Percentiles rank a stretch among this genome's conserved stretches.
Conservation (phyloP, 495 filamentous ascomycete genomes). For the Hamigera avellanea region DNA sequence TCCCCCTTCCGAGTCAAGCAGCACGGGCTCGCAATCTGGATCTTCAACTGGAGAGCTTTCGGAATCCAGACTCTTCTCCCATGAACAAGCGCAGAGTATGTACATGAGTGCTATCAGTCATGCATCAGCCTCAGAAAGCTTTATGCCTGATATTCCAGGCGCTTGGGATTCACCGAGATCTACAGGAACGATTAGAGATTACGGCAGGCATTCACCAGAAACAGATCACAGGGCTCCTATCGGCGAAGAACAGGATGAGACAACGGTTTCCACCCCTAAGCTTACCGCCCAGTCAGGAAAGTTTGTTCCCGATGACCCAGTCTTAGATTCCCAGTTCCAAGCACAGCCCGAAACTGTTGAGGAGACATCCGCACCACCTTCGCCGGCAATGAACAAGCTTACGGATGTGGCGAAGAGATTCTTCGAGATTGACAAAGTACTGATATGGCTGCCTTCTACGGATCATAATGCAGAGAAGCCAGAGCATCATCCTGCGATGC, state of each 20-base stretch:
- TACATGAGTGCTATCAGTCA: constrained; percentile 72
- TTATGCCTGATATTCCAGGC: constrained; percentile 44
- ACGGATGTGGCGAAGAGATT: constrained; percentile 23
- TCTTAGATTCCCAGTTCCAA: no score
- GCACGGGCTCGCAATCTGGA: constrained; percentile 10
- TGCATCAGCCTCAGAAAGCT: constrained; percentile 17
- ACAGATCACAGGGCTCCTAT: no score
- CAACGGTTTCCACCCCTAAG: constrained; percentile 17
- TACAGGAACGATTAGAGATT: background rate
- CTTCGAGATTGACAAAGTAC: constrained; percentile 22
- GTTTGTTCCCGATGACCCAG: background rate
- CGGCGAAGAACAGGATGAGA: constrained; percentile 8
- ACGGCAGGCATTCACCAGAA: no score
- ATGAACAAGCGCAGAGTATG: constrained; percentile 92
- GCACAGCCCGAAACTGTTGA: no score
- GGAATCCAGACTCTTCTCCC: constrained; percentile 72
- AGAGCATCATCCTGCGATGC: constrained; percentile 1
- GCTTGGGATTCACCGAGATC: constrained; percentile 40
- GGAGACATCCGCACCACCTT: constrained; percentile 6
- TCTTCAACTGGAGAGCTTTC: constrained; percentile 40
- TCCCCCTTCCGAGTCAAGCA: constrained; percentile 14
- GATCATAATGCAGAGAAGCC: constrained; percentile 3
- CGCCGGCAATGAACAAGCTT: constrained; percentile 9
- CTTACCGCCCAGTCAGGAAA: constrained; percentile 9
- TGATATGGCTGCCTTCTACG: constrained; percentile 24